Percentiles rank a stretch among this genome's conserved stretches.
Conservation (phyloP, 78 protist species). For the Guillardia theta region DNA sequence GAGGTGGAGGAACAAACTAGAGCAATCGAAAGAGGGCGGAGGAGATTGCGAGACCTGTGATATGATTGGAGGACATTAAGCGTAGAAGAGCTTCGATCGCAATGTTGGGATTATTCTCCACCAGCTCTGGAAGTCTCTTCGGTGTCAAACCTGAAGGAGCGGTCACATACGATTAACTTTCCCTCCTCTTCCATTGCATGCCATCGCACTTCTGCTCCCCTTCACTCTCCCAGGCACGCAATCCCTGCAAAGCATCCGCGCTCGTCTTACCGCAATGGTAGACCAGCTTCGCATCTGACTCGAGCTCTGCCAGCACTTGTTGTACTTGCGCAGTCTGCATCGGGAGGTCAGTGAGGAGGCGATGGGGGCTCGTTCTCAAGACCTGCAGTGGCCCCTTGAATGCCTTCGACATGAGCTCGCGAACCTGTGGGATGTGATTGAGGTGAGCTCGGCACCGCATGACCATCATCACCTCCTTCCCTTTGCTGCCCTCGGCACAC, state of each 20-base stretch:
- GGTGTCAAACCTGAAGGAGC: neutral
- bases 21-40: neutral
- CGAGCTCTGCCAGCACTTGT: slow-evolving; percentile 44
- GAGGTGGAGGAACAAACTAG: no score
- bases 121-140: slow-evolving; percentile 58
- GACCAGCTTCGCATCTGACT: slow-evolving; percentile 62
- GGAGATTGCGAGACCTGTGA: slow-evolving; percentile 43
- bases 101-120: slow-evolving; percentile 81
- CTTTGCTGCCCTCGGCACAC: slow-evolving; percentile 47
- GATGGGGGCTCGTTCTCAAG: neutral
- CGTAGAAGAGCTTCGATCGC: slow-evolving; percentile 77
- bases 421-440: neutral
- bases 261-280: slow-evolving; percentile 73
- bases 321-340: neutral
- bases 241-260: slow-evolving; percentile 54
- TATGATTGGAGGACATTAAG: slow-evolving; percentile 63
- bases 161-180: neutral
- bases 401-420: neutral
- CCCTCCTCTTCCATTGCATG: no score
- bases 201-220: no score
- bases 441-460: neutral
- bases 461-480: neutral
- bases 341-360: neutral
- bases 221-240: neutral
- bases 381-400: slow-evolving; percentile 20